These are phyloP conservation scores for Pyrenophora seminiperda DNA, from an alignment of 2,329 filamentous ascomycete species.

Conservation along the genomic window DNA sequence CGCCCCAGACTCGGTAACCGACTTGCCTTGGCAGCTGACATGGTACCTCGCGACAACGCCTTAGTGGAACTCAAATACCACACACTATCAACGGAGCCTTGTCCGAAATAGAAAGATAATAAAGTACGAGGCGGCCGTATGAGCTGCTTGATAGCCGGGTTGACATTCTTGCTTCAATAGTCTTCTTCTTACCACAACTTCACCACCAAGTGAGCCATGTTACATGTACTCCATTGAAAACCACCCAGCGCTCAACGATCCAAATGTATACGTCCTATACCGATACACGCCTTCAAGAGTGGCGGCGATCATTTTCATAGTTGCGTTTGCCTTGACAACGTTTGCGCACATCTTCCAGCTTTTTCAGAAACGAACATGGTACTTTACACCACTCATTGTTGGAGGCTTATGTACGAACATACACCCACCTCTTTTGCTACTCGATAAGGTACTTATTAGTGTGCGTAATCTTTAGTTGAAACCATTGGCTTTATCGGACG, in stretches of 20 bases:
- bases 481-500: constrained; percentile 58
- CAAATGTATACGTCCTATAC: constrained; percentile 20
- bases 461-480: constrained; percentile 49
- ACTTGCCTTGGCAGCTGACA: not conserved
- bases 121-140: not conserved
- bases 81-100: too few relatives aligned
- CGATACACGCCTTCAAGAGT: constrained; percentile 52
- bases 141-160: not conserved
- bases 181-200: not conserved
- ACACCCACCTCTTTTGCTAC: not conserved
- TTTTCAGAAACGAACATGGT: constrained; percentile 54
- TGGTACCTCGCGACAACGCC: not conserved
- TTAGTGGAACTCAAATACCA: not conserved
- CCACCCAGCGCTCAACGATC: constrained; percentile 23
- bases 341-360: constrained; percentile 51
- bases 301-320: constrained; percentile 54
- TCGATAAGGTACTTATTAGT: too few relatives aligned
- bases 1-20: not conserved
- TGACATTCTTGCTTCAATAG: too few relatives aligned
- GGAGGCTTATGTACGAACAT: constrained; percentile 56
- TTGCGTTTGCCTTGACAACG: constrained; percentile 53
- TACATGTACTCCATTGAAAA: constrained; percentile 2
- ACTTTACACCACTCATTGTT: constrained; percentile 57
- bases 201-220: not conserved
- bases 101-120: too few relatives aligned